Evolutionary conservation across 306 rosid genomes (phyloP), one percentile per base, ranked within the genome.

Genomic region (Ammopiptanthus mongolicus): DNA sequence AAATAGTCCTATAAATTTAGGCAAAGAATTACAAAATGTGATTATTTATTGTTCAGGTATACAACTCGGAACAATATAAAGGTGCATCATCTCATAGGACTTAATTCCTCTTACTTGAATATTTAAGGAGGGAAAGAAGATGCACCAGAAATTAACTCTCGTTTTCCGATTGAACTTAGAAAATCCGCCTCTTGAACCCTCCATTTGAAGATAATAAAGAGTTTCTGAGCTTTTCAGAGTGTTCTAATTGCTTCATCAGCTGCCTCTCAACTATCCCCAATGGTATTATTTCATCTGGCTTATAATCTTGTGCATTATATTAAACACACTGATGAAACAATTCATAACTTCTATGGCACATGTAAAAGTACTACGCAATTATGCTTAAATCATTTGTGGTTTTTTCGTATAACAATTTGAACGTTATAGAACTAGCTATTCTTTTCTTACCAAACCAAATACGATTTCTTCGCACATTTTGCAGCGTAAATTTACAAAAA

Each of bases 301-400:
- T n/a, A 90, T 74, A 29, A 90, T 83, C 78, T 84, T 95, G 97
- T 93, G 84, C 86, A 82, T 68, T 44, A 70, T 42, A 51, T 36
- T 5, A 8, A 23, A 76, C 18, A 76, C 18, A 73, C 2, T 6
- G 42, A 28, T 41, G 18, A 6, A 41, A 81, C 37, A 22, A 19
- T 18, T 57, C 63, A 42, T 5, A 39, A 18, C 2, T 59, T 8
- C 8, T 14, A 74, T 46, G 8, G 33, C 29, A 55, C 5, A 3
- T 12, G 39, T 19, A 1, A 50, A 60, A 7, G 15, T 0, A 33
- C 2, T 1, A 62, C 68, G 34, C 42, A 17, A 17, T 62, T 5
- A 13, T 1, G 63, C 63, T 56, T 12, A 56, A 10, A 5, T 12
- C 18, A 23, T 22, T 1, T 7, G 21, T 0, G 5, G 29, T 12